A percentile compares a stretch with the other conserved stretches of the same genome.
Evolutionary conservation across 1,139 yeast species (phyloP).

Genomic region (Hyphopichia buzzinii): DNA sequence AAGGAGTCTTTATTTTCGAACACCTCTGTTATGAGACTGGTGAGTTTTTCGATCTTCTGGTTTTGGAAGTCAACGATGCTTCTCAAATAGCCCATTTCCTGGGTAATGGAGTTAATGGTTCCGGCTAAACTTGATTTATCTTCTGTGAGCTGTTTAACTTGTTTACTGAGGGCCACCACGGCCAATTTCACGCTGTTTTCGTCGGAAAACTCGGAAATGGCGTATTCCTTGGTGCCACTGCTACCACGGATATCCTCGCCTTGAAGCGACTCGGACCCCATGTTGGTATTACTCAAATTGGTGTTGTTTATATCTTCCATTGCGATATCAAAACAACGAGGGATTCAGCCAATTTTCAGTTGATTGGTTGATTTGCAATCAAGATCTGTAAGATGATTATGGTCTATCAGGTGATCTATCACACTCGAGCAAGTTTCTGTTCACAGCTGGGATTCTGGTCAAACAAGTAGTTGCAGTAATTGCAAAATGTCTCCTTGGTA

Average conservation of each 20-base stretch:
- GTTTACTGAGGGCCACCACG: background rate
- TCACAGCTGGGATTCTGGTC: no score
- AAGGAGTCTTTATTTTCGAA: slow-evolving; percentile 35
- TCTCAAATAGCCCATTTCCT: slow-evolving; percentile 36
- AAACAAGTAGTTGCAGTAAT: background rate
- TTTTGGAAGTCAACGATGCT: slow-evolving; percentile 40
- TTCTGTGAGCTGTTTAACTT: background rate
- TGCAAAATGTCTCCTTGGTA: background rate
- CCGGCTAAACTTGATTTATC: slow-evolving; percentile 1
- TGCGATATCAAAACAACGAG: background rate
- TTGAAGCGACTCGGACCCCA: background rate
- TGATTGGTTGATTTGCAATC: no score
- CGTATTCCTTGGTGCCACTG: background rate
- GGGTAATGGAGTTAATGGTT: slow-evolving; percentile 16
- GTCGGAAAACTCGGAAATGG: background rate
- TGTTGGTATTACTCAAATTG: background rate
- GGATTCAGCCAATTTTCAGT: no score
- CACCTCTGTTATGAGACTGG: slow-evolving; percentile 30
- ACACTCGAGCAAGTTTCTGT: no score
- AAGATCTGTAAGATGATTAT: no score
- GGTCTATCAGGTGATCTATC: no score
- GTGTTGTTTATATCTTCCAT: background rate
- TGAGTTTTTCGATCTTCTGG: slow-evolving; percentile 38
- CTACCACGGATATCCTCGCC: background rate
- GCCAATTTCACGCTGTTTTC: background rate